phyloP scores from a whole-genome alignment of 768 basidiomycete species.

The Rhizopogon vinicolor region DNA sequence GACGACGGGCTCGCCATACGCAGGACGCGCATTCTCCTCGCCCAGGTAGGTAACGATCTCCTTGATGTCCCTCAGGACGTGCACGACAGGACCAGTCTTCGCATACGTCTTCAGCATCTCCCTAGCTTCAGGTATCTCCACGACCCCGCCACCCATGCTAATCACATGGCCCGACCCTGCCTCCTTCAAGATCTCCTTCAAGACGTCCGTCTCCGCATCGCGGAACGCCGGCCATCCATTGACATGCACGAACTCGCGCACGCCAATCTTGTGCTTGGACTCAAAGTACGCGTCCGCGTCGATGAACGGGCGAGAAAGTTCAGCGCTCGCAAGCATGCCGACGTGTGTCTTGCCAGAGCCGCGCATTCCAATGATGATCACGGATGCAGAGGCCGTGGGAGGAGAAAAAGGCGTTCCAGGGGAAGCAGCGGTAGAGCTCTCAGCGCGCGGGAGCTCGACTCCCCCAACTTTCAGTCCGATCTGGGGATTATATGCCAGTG shows the following conservation, averaged over 20 bases:
- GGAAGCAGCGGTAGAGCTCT: slow-evolving; percentile 34
- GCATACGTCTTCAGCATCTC: slow-evolving; percentile 66
- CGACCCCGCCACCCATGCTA: slow-evolving; percentile 91
- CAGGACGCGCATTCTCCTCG: slow-evolving; percentile 73
- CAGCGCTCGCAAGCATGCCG: slow-evolving; percentile 68
- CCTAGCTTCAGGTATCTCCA: slow-evolving; percentile 78
- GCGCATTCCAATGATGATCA: slow-evolving; percentile 91
- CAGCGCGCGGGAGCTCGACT: slow-evolving; percentile 56
- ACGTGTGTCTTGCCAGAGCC: slow-evolving; percentile 94
- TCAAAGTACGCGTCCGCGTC: slow-evolving; percentile 86
- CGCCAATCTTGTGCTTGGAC: slow-evolving; percentile 50
- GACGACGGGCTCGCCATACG: slow-evolving; percentile 82
- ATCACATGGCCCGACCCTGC: slow-evolving; percentile 64
- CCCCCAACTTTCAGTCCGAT: slow-evolving; percentile 88
- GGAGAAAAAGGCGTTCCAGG: slow-evolving; percentile 25
- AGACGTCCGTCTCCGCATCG: slow-evolving; percentile 62
- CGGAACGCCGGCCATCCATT: slow-evolving; percentile 93
- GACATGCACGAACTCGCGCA: slow-evolving; percentile 75
- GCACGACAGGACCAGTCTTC: slow-evolving; percentile 62
- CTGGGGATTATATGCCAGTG: slow-evolving; percentile 31
- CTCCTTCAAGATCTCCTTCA: slow-evolving; percentile 60
- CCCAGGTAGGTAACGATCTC: slow-evolving; percentile 81
- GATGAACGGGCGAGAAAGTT: slow-evolving; percentile 68
- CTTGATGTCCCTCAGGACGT: slow-evolving; percentile 74
- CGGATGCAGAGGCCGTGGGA: slow-evolving; percentile 43